Conservation (phyloP, 257 asterid species). For the Solanum lycopersicoides region DNA sequence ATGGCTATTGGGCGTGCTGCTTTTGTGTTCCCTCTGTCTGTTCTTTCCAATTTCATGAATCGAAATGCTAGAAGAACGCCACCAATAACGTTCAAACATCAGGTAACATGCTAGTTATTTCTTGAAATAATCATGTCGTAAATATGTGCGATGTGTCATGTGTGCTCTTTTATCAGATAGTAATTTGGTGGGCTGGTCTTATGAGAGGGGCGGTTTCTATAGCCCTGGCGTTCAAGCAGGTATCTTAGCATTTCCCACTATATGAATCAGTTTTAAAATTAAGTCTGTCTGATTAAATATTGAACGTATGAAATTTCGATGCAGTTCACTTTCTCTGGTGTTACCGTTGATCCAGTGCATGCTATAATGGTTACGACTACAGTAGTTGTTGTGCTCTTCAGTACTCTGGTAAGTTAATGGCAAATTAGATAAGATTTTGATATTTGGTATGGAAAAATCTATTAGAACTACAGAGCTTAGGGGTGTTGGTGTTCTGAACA, state of each 20-base stretch:
- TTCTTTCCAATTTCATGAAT: constrained; percentile 59
- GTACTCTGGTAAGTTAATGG: constrained; percentile 55
- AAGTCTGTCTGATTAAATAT: not conserved
- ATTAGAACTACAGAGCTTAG: not conserved
- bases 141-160: not conserved
- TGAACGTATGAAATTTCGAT: not conserved
- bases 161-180: constrained; percentile 24
- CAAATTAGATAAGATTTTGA: not conserved
- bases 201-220: constrained; percentile 98
- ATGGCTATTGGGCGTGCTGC: constrained; percentile 85
- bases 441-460: not conserved
- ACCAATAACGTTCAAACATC: constrained; percentile 51
- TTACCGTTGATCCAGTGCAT: constrained; percentile 47
- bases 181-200: constrained; percentile 98
- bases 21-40: constrained; percentile 84
- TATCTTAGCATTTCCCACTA: not conserved
- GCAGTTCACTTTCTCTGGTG: constrained; percentile 78
- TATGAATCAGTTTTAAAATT: not conserved
- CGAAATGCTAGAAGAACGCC: constrained; percentile 43
- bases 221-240: constrained; percentile 96
- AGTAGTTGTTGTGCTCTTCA: constrained; percentile 59
- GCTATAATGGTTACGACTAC: constrained; percentile 72
- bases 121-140: not conserved
- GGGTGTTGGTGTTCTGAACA: not conserved
- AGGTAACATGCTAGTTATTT: constrained; percentile 22